These are phyloP conservation scores for Thelonectria rubi DNA, from an alignment of 2,329 filamentous ascomycete genomes.

Conservation along the genomic window DNA sequence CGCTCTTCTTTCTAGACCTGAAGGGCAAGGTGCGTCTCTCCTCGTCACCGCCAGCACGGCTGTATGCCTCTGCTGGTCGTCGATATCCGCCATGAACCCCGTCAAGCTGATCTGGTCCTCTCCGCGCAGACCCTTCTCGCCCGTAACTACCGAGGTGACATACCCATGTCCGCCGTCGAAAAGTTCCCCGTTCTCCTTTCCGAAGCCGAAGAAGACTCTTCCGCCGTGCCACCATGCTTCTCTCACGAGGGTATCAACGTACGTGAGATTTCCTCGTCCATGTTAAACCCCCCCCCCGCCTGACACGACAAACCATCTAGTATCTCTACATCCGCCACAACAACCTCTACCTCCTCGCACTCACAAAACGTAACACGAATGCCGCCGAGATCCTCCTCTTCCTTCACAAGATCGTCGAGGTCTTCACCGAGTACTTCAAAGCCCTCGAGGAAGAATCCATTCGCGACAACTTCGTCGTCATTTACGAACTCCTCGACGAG, in stretches of 20 bases:
- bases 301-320: constrained; percentile 54
- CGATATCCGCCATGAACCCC: constrained; percentile 4
- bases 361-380: constrained; percentile 99
- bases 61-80: constrained; percentile 1
- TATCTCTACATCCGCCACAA: constrained; percentile 99
- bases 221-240: constrained; percentile 96
- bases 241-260: constrained; percentile 98
- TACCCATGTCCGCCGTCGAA: constrained; percentile 98
- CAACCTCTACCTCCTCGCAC: constrained; percentile 96
- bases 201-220: constrained; percentile 99
- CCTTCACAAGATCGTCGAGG: constrained; percentile 96
- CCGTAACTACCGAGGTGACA: constrained; percentile 97
- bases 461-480: constrained; percentile 98
- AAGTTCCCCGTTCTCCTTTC: constrained; percentile 95
- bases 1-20: constrained; percentile 97
- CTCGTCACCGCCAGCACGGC: constrained; percentile 2
- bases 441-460: constrained; percentile 98
- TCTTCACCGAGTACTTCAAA: constrained; percentile 99
- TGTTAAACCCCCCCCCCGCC: constrained; percentile 23
- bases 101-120: constrained; percentile 37
- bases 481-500: constrained; percentile 97
- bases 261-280: constrained; percentile 48
- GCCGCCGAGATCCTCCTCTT: constrained; percentile 98
- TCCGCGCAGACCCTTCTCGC: constrained; percentile 86
- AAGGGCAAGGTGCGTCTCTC: constrained; percentile 88